Evolutionary conservation across 768 basidiomycete genomes (phyloP), one percentile per base, ranked within the genome.

Genomic region (Neoboletus brunneissimus): DNA sequence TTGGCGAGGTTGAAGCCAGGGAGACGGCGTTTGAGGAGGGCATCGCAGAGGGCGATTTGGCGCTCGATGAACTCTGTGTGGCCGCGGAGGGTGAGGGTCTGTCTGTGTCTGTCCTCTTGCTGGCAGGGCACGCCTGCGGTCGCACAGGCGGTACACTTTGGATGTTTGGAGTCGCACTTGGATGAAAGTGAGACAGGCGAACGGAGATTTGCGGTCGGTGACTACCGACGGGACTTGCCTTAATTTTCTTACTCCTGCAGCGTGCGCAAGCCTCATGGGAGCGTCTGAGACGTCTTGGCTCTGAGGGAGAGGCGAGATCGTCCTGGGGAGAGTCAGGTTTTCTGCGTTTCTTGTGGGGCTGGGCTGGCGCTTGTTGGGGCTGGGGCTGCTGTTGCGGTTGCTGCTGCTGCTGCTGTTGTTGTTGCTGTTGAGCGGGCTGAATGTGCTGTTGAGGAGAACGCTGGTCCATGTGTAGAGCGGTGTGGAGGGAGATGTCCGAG

Each of bases 191-290:
- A 70, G 63, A 72, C 69, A 75, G 72, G 75, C 73, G 71, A 72
- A 73, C 74, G 85, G 87, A 86, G 83, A 87, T 81, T 88, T 89
- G 87, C 88, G 87, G 86, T 84, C 87, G 88, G 86, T 81, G 75
- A 75, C 73, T 75, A 75, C 77, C 79, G 78, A 79, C 84, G 85
- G 84, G 77, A 75, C 80, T 72, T 72, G 85, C 89, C 89, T 94
- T 94, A 77, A 94, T 94, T 88, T 94, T 94, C 85, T 94, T 93
- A 78, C 86, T 88, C 82, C 91, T 89, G 81, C 91, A 94, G 72
- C 91, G 83, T 61, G 91, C 87, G 79, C 91, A 94, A 60, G 91
- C 91, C 76, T 94, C 91, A 76, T 94, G 91, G 66, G 91, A 91
- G 69, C 91, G 85, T 65, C 91, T 80, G 66, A 94, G 81, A 53